A percentile compares a stretch with the other conserved stretches of the same genome.
phyloP scores from a whole-genome alignment of 2,329 filamentous ascomycete species.

The Hymenoscyphus occultus region DNA sequence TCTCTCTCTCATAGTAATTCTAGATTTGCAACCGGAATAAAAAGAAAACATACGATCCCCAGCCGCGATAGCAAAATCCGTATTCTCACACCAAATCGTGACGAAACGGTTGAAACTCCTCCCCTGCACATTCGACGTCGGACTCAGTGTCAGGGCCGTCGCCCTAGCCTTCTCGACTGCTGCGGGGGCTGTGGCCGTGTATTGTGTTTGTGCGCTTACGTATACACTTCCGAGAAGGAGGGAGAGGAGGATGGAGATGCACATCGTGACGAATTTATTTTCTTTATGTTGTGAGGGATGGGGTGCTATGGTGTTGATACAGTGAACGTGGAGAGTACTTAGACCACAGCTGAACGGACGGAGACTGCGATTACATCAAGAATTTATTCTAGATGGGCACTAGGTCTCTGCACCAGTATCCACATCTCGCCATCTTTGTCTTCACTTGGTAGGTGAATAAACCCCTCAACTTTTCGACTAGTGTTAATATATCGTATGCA shows the following conservation, averaged over 20 bases:
- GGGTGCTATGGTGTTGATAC: too few relatives aligned
- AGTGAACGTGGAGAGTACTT: too few relatives aligned
- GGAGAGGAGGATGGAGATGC: neutral
- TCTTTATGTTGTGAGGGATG: neutral
- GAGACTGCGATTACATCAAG: too few relatives aligned
- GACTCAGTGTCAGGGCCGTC: constrained; percentile 44
- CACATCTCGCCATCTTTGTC: neutral
- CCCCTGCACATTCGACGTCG: constrained; percentile 48
- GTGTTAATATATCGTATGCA: neutral
- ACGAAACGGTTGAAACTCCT: constrained; percentile 56
- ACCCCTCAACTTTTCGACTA: neutral
- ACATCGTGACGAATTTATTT: neutral
- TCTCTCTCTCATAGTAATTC: neutral
- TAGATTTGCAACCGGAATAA: neutral
- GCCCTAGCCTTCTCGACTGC: constrained; percentile 39
- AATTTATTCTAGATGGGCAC: too few relatives aligned
- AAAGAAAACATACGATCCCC: constrained; percentile 31
- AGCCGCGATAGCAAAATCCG: constrained; percentile 28
- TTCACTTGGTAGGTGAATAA: neutral
- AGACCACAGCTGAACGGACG: too few relatives aligned
- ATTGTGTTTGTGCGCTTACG: constrained; percentile 11
- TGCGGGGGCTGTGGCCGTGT: constrained; percentile 11
- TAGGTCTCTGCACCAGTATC: neutral
- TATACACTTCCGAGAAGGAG: neutral
- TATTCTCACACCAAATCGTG: constrained; percentile 61